Conservation (phyloP, 2,329 filamentous ascomycete species). For the Fusarium stilboides region DNA sequence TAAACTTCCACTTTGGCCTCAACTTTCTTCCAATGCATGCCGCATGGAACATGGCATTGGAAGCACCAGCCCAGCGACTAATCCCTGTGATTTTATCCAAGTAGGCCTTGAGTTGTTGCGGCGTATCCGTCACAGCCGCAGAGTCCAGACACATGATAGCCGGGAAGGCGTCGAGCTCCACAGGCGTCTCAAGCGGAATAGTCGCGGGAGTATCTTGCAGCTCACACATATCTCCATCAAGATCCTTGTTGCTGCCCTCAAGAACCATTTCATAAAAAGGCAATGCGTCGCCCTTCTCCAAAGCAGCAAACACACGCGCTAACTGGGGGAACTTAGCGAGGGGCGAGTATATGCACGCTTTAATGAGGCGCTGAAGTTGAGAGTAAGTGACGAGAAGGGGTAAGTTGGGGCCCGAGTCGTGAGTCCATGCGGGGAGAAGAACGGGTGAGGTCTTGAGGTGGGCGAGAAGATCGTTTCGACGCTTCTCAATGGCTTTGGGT, state of each 20-base stretch:
- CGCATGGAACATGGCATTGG: conserved; percentile 59
- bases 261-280: conserved; percentile 59
- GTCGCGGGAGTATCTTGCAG: conserved; percentile 50
- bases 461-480: conserved; percentile 59
- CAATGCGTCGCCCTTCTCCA: conserved; percentile 61
- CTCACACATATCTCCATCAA: conserved; percentile 41
- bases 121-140: conserved; percentile 50
- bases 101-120: conserved; percentile 55
- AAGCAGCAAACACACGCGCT: conserved; percentile 60
- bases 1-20: conserved; percentile 59
- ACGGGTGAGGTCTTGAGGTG: conserved; percentile 61
- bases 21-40: conserved; percentile 57
- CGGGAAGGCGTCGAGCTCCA: conserved; percentile 59
- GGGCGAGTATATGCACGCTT: conserved; percentile 62
- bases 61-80: conserved; percentile 61
- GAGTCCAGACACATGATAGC: conserved; percentile 64
- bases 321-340: conserved; percentile 59
- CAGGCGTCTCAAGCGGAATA: conserved; percentile 45
- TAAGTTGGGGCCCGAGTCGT: conserved; percentile 55
- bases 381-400: conserved; percentile 67
- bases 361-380: conserved; percentile 61
- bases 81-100: conserved; percentile 54
- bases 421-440: conserved; percentile 54
- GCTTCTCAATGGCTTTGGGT: conserved; percentile 56
- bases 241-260: conserved; percentile 8